Base-by-base conservation (phyloP, 176 grass and related monocot genomes). In the Oropetium thomaeum region DNA sequence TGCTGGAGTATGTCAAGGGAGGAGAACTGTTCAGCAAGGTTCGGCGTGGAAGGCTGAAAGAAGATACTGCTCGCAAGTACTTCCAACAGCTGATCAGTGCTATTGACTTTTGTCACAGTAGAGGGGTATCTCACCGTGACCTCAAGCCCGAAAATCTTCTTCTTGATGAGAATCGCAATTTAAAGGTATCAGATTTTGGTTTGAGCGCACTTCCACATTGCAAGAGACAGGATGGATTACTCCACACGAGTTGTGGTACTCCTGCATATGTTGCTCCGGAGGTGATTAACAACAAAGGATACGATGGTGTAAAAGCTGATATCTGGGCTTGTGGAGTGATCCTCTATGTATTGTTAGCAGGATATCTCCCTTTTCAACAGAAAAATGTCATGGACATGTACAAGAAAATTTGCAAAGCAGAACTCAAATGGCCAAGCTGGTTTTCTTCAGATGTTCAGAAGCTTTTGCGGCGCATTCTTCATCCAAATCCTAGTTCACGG, bases 211-310 rank as follows among this genome's bases (percentile, higher is more conserved):
- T 94, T 63, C 66, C 89, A 8, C 84, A 98, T 39, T 89, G 81
- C 26, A 86, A 86, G 80, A 69, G 84, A 58, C 86, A 87, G 64
- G 95, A 98, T 59, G 95, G 86, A 3, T 84, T 98, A 48, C 89
- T 98, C 5, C 89, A 92, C 79, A 98, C 91, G 25, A 92, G 82
- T 54, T 98, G 95, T 58, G 91, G 95, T 74, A 98, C 91, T 58
- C 95, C 91, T 26, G 95, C 95, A 29, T 94, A 94, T 77, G 91
- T 94, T 89, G 91, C 91, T 62, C 91, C 95, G 10, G 95, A 98
- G 82, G 73, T 98, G 16, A 92, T 98, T 57, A 86, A 59, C 38
- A 85, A 84, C 70, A 93, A 89, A 67, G 95, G 91, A 20, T 98
- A 98, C 69, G 88, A 93, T 73, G 91, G 95, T 81, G 89, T 84